Base-by-base conservation (phyloP, 2,329 filamentous ascomycete species). In the Akanthomyces muscarius region DNA sequence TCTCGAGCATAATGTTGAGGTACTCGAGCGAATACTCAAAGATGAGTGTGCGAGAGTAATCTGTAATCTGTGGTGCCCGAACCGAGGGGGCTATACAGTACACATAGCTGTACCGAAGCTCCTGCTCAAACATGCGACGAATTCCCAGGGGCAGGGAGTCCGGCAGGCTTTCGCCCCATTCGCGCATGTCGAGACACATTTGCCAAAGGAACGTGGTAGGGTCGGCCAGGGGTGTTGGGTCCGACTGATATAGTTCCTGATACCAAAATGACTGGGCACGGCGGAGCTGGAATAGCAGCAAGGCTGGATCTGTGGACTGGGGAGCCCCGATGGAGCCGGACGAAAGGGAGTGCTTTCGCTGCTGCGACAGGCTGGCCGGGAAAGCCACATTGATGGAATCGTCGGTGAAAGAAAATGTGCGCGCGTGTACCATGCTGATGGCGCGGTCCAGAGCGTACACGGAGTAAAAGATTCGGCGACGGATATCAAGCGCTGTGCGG, bases 321-420 rank as follows among this genome's bases (percentile, higher is more conserved):
- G 72, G 82, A 64, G 72, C 79, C 69, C 72, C 70, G 48, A 81
- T 77, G 59, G 80, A 72, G 3, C 75, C 76, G 0, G 76, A 71
- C n/a, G 74, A 71, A 2, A 80, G 76, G 53, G 74, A 73, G 70
- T 77, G 76, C 68, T 76, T 74, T 66, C 77, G 74, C 68, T 77
- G 69, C 41, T 77, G 72, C 8, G 77, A 73, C n/a, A 62, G 23
- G 18, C 60, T 62, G 61, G 84, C 82, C 1, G 92, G 92, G 65
- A 92, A 85, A n/a, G 84, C 85, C 36, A 98, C 93, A 67, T 91
- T 89, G 30, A 90, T 85, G 6, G 93, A 89, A 62, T 94, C 91
- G 71, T 98, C 94, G 0, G 92, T 94, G 71, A 98, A 97, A 0
- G 94, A 97, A 73, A 97, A 97, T 0, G 92, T 89, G 41, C 92